Evolutionary conservation across 257 asterid genomes (phyloP), one percentile per base, ranked within the genome.

Genomic region (Plantago ovata): DNA sequence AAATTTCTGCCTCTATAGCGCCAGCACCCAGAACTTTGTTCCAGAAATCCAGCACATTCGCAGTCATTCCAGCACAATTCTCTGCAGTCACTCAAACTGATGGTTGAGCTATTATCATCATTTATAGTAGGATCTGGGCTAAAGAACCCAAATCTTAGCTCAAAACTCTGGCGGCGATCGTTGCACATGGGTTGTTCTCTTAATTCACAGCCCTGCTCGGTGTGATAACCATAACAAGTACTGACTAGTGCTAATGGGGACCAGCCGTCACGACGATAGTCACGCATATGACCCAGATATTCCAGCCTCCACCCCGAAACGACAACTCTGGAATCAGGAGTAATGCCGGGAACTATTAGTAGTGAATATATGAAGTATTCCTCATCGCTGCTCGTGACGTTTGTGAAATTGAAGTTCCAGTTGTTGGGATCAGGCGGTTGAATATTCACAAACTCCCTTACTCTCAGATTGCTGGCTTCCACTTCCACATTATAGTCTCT

Each of bases 1-100:
- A 69, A 55, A 40, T 73, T 55, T 18, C 49, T 41, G n/a, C 85
- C 78, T 41, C 43, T 75, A 79, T 77, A 75, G 53, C 64, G 67
- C 12, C 1, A 0, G 55, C 85, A 79, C 2, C 76, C 77, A 9
- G 3, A 13, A 3, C 15, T 28, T 1, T 1, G 4, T 9, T 13
- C 56, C 15, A 2, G 1, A 18, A 6, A 79, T 12, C 53, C 85
- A 28, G n/a, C 69, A 12, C 82, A 75, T 7, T 50, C 56, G 4
- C 85, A 76, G n/a, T 73, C 56, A 1, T 45, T 57, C 84, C 80
- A 79, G 68, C 85, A 79, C 0, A 6, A 10, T 3, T 48, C 70
- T 23, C 75, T 55, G 63, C 85, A 76, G 24, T 79, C 82, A 60
- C 80, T 79, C 64, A 56, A 19, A 32, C 72, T 60, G 32, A 70